These are phyloP conservation scores for Rhizophagus prolifer DNA, from an alignment of 192 early-diverging fungal genomes.

Conservation along the genomic window DNA sequence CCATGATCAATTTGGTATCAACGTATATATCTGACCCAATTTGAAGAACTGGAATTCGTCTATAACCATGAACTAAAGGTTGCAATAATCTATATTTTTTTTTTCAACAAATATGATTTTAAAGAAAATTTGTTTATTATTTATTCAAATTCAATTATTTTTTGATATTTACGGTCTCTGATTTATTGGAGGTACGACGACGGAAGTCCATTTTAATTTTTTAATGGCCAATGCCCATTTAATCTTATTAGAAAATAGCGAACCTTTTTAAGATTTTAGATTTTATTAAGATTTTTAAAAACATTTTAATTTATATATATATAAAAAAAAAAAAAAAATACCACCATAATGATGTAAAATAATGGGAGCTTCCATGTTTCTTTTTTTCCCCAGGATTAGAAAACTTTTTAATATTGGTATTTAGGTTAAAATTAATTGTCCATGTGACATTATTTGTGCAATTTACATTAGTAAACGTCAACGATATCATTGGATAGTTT, in stretches of 20 bases:
- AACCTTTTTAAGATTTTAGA: slow-evolving; percentile 28
- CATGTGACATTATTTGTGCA: too few species aligned
- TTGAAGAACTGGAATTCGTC: slow-evolving; percentile 50
- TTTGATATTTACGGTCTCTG: slow-evolving; percentile 34
- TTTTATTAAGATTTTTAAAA: too few species aligned
- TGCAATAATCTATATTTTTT: slow-evolving; percentile 31
- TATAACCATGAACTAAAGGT: slow-evolving; percentile 43
- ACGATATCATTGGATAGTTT: too few species aligned
- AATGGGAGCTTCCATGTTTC: neutral
- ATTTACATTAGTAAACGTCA: too few species aligned
- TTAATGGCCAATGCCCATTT: slow-evolving; percentile 37
- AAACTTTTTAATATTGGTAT: too few species aligned
- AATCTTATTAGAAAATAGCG: slow-evolving; percentile 39
- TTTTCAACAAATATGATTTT: too few species aligned
- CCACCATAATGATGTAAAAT: slow-evolving; percentile 21
- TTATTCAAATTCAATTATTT: too few species aligned
- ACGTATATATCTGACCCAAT: slow-evolving; percentile 48
- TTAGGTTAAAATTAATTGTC: too few species aligned
- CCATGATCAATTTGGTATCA: slow-evolving; percentile 39
- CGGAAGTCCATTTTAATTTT: slow-evolving; percentile 39
- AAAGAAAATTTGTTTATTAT: too few species aligned
- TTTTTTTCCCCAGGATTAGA: too few species aligned
- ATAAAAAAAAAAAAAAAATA: neutral
- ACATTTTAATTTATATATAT: neutral
- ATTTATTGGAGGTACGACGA: slow-evolving; percentile 20